Percentiles rank a stretch among this genome's conserved stretches.
Conservation (phyloP, 768 basidiomycete species). For the Suillus cothurnatus region DNA sequence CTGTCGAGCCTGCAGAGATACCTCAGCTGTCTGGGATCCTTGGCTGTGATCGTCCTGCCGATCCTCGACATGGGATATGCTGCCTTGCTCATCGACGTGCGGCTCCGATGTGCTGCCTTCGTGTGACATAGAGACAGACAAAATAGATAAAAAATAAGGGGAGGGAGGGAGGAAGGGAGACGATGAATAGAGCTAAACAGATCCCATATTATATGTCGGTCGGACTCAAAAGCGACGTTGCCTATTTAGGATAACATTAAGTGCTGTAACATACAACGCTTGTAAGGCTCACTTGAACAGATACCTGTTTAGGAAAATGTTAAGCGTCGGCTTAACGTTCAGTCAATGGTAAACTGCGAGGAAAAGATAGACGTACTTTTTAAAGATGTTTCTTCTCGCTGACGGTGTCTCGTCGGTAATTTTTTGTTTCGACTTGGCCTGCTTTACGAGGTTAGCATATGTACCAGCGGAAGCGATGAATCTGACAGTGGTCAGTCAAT, state of each 20-base stretch:
- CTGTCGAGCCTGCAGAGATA: no score
- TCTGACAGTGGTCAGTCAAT: slow-evolving; percentile 38
- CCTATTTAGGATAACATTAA: no score
- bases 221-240: no score
- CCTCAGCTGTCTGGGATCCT: no score
- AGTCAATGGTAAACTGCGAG: no score
- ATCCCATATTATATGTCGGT: neutral
- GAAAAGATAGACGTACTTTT: no score
- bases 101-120: neutral
- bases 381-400: no score
- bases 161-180: neutral
- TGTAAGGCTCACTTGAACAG: neutral
- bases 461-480: slow-evolving; percentile 99
- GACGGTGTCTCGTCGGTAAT: slow-evolving; percentile 99
- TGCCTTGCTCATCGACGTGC: no score
- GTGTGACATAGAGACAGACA: neutral
- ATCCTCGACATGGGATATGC: no score
- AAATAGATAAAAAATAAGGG: neutral
- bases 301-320: neutral
- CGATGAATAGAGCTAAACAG: neutral
- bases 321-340: no score
- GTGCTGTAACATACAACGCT: no score
- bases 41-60: neutral
- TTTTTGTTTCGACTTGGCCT: slow-evolving; percentile 99
- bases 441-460: slow-evolving; percentile 97